Base-by-base conservation (phyloP, 140 eudicot genomes). In the Erigeron philadelphicus region DNA sequence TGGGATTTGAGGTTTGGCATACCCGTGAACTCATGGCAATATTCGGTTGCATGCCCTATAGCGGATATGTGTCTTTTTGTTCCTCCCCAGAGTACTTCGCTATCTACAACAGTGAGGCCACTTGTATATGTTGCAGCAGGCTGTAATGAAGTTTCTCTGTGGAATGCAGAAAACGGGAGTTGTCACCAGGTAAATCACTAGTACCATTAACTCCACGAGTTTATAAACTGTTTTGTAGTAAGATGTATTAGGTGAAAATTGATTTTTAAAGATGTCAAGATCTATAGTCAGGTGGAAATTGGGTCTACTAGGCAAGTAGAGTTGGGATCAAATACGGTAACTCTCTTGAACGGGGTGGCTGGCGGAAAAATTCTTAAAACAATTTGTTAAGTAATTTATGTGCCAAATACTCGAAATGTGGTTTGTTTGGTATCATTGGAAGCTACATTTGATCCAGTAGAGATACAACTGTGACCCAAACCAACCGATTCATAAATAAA, bases 101-200 rank as follows among this genome's bases (percentile, higher is more conserved):
- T 89, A 64, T 87, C 98, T 35, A 61, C 85, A 54, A 72, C 85
- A 11, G 79, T 91, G 16, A 89, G 96, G 66, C 98, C 98, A 0
- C 96, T 93, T 67, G 89, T 93, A 13, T 93, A 93, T 81, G 96
- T 87, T 76, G 98, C 98, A 64, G 98, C 98, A 11, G 98, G 98
- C 13, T 87, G 84, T 81, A 86, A 89, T 72, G 98, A 93, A 80
- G 93, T 93, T 63, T 93, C 96, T 72, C 81, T 93, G 8, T 93
- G 96, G 98, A 89, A 93, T 76, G 98, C 98, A 1, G 98, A 93
- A 77, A 89, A 89, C 64, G 98, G 98, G 61, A 86, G 95, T 75
- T 93, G 98, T 75, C 96, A 89, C 78, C 96, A 93, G 98, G 96
- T 92, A 78, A 58, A 18, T 1, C 25, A 46, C 46, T 61, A 60